A percentile compares a stretch with the other conserved stretches of the same genome.
Evolutionary conservation across 2,329 filamentous ascomycete species (phyloP).

Genomic region (Penicillium janthinellum): DNA sequence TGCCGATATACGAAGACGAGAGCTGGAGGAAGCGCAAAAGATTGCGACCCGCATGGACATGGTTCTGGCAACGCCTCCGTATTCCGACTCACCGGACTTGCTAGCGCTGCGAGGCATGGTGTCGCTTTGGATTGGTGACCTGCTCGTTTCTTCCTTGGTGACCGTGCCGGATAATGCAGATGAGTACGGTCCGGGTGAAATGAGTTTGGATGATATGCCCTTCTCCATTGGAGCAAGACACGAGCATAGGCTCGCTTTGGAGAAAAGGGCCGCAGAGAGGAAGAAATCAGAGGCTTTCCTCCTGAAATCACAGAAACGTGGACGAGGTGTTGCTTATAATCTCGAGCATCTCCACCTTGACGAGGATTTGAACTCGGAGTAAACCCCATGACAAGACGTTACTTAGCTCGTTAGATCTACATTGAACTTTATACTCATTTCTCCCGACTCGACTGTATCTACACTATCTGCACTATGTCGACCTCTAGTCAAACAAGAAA

Average conservation of each 20-base stretch:
- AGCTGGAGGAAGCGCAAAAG: conserved; percentile 61
- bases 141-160: conserved; percentile 48
- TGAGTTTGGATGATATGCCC: conserved; percentile 25
- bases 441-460: background rate
- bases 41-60: conserved; percentile 72
- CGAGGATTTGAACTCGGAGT: conserved; percentile 16
- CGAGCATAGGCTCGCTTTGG: conserved; percentile 37
- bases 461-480: no score
- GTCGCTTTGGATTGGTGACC: conserved; percentile 72
- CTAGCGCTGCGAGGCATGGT: conserved; percentile 73
- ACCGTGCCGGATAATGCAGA: conserved; percentile 16
- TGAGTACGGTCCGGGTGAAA: conserved; percentile 20
- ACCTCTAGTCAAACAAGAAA: no score
- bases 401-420: background rate
- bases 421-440: background rate
- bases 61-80: conserved; percentile 69
- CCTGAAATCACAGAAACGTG: conserved; percentile 36
- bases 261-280: conserved; percentile 35
- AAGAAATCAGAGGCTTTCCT: conserved; percentile 38
- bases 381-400: background rate
- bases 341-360: conserved; percentile 35
- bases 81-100: conserved; percentile 66
- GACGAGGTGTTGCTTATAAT: conserved; percentile 33
- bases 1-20: conserved; percentile 49
- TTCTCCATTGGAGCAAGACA: conserved; percentile 35